Conservation (phyloP, 371 early-diverging fungal genomes). For the Actinomortierella ambigua region DNA sequence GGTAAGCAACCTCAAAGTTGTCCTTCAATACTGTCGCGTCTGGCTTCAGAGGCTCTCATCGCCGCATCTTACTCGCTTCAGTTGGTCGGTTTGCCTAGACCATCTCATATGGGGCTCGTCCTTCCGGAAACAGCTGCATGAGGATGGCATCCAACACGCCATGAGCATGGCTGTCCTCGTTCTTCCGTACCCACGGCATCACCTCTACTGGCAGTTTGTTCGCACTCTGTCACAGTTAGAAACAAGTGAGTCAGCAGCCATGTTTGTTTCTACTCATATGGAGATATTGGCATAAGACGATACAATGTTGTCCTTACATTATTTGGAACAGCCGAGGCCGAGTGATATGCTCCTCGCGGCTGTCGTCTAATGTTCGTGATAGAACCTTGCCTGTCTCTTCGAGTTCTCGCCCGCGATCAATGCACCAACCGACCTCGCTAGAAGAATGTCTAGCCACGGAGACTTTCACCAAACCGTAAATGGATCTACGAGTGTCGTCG, state of each 20-base stretch:
- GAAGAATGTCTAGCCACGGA: constrained; percentile 1
- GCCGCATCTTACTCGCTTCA: not conserved
- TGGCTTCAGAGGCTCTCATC: constrained; percentile 3
- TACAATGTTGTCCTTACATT: constrained; percentile 1
- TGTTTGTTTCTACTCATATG: not conserved
- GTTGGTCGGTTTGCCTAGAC: constrained; percentile 1
- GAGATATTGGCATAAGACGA: not conserved
- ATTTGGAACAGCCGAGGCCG: constrained; percentile 1
- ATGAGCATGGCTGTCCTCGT: constrained; percentile 2
- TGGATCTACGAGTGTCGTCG: not conserved
- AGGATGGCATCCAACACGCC: constrained; percentile 1
- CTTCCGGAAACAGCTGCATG: constrained; percentile 2
- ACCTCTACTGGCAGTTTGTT: constrained; percentile 1
- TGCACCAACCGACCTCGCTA: not conserved
- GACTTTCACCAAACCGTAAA: not conserved
- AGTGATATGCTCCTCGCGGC: constrained; percentile 1
- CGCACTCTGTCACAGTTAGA: constrained; percentile 1
- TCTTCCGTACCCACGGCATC: constrained; percentile 2
- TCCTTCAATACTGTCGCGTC: not conserved
- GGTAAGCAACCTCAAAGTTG: constrained; percentile 2
- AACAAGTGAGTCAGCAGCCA: not conserved
- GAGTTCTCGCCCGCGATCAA: constrained; percentile 3
- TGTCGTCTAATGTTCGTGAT: not conserved
- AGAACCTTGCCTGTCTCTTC: not conserved
- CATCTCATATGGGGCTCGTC: constrained; percentile 1